Base-by-base conservation (phyloP, 768 basidiomycete genomes). In the Chalciporus chontae region DNA sequence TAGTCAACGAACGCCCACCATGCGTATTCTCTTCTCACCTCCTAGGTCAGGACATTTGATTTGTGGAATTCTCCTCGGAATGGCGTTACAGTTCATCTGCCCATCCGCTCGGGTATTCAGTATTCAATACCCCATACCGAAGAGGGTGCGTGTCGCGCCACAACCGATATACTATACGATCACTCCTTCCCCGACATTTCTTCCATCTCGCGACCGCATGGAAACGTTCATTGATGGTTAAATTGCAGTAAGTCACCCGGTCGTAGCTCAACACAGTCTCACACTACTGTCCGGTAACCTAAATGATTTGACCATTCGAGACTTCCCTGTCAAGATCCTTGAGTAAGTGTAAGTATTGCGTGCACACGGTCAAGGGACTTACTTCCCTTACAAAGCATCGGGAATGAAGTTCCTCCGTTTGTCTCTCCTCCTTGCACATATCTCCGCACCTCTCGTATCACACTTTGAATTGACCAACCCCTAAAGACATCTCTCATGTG, bases 391-490 rank as follows among this genome's bases (percentile, higher is more conserved):
- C 36, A 18, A 45, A n/a, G 21, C 17, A 39, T 38, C 45, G 45
- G 45, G 45, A 46, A 46, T 46, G 45, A 46, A 46, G 27, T 24
- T 45, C 32, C 11, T 23, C 36, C 27, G 19, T 10, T 18, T 26
- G 40, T 45, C 23, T 18, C 19, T 37, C 45, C 45, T 38, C 45
- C 37, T 46, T 46, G 32, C 43, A 19, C 34, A 36, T 2, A 46
- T 46, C 37, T 46, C 45, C 45, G 45, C 26, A 36, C 45, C 24
- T 38, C 21, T 29, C 45, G 45, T 39, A 39, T 46, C 45, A 26
- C 17, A 37, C 27, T 44, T 46, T 47, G 31, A 55, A 47, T 46
- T 37, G 41, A 27, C 39, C 23, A n/a, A 27, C 23, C 29, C 21
- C 27, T 36, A 42, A 11, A 13, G 9, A 19, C 4, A 8, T 11